Evolutionary conservation across 331 rosid genomes (phyloP), one percentile per base, ranked within the genome.

Genomic region (Ulmus americana): DNA sequence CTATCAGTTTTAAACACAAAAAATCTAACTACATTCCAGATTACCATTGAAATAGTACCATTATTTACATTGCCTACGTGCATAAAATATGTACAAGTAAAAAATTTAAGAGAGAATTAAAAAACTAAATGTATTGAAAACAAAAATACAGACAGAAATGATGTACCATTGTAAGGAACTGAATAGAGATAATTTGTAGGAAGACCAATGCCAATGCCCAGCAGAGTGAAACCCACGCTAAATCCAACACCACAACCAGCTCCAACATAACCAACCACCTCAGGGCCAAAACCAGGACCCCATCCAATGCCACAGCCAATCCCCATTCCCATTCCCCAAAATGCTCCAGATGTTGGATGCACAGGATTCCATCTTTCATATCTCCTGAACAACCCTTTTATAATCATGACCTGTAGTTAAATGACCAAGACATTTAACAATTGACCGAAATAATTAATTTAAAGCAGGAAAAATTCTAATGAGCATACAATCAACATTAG

Each of bases 201-300:
- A 46, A 86, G 81, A 67, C 97, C 97, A 69, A 91, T 40, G 16
- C 97, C 97, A 59, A 85, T 13, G 50, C 97, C 97, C 74, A 80
- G 84, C 47, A 84, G 49, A 64, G 96, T 91, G 68, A 91, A 63
- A 8, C 97, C 97, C 18, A 91, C 95, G 73, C 83, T 83, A 62
- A 91, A 91, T 45, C 97, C 97, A 70, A 88, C 20, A 51, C 97
- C 97, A 72, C 97, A 91, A 55, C 97, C 97, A 67, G 97, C 85
- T 67, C 97, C 97, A 68, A 91, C 97, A 75, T 86, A 84, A 13
- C 96, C 96, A 45, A 91, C 22, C 53, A 85, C 97, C 59, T 91
- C 96, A 78, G 97, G 94, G 54, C 97, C 97, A 81, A 91, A 91
- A 45, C 97, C 97, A 70, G 97, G 97, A 61, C 97, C 97, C 97